phyloP scores from a whole-genome alignment of 768 basidiomycete species.

The Sutorius australiensis region DNA sequence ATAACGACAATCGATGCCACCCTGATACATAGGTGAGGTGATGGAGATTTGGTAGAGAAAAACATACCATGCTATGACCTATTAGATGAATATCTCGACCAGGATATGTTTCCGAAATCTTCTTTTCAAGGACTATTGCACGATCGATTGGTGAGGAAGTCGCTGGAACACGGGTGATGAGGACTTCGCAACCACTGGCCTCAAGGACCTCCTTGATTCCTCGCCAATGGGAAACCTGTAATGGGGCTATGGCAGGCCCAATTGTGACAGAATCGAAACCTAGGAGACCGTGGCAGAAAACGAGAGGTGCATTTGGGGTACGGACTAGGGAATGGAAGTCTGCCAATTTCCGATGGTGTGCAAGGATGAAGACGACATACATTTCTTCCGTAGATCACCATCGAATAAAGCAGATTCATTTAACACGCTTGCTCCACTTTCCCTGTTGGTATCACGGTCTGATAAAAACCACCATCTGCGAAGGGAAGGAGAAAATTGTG shows the following conservation, averaged over 20 bases:
- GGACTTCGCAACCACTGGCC: conserved; percentile 81
- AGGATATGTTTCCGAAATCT: conserved; percentile 75
- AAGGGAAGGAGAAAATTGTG: conserved; percentile 20
- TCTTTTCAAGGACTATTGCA: conserved; percentile 83
- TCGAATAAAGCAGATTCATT: conserved; percentile 44
- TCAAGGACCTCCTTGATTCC: conserved; percentile 93
- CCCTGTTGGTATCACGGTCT: conserved; percentile 38
- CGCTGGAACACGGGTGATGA: conserved; percentile 92
- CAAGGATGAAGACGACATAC: conserved; percentile 38
- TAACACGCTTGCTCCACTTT: conserved; percentile 42
- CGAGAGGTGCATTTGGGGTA: conserved; percentile 77
- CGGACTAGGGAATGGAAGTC: conserved; percentile 46
- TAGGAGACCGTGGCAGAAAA: conserved; percentile 94
- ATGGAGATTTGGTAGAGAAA: not conserved
- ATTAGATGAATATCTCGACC: conserved; percentile 83
- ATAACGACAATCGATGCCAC: conserved; percentile 89
- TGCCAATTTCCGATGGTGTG: not conserved
- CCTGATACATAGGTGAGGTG: conserved; percentile 43
- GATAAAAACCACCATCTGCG: conserved; percentile 51
- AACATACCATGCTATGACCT: conserved; percentile 75
- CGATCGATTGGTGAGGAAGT: conserved; percentile 86
- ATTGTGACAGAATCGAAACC: conserved; percentile 86
- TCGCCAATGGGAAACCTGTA: conserved; percentile 94
- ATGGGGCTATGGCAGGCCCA: conserved; percentile 67
- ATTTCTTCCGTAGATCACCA: conserved; percentile 52